These are phyloP conservation scores for Rhynchosporium graminicola DNA, from an alignment of 2,329 filamentous ascomycete genomes.

Conservation along the genomic window DNA sequence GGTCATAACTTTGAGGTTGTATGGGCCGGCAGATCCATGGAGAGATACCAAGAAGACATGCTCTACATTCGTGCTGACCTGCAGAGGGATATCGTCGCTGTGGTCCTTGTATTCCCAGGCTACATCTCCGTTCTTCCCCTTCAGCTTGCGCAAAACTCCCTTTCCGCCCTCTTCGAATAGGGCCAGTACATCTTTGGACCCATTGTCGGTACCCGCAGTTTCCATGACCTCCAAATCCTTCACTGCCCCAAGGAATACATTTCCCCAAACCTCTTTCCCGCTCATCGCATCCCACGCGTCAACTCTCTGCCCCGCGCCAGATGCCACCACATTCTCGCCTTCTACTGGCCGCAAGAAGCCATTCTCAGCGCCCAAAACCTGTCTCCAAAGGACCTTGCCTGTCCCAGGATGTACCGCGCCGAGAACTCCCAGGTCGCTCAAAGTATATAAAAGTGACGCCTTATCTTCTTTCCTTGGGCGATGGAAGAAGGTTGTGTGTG, in stretches of 20 bases:
- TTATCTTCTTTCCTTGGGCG: constrained; percentile 78
- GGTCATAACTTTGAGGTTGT: constrained; percentile 74
- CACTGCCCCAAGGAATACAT: constrained; percentile 57
- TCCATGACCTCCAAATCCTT: constrained; percentile 76
- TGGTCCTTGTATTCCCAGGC: constrained; percentile 77
- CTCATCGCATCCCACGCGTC: constrained; percentile 81
- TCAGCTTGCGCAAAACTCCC: constrained; percentile 67
- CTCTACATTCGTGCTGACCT: constrained; percentile 68
- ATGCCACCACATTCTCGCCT: constrained; percentile 75
- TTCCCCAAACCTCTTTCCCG: constrained; percentile 77
- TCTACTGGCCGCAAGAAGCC: constrained; percentile 69
- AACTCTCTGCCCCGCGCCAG: constrained; percentile 69
- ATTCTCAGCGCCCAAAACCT: constrained; percentile 57
- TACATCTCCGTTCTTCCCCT: constrained; percentile 69
- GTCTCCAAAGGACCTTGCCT: constrained; percentile 84
- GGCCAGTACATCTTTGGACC: constrained; percentile 70
- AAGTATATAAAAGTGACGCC: constrained; percentile 86
- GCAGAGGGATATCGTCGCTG: constrained; percentile 71
- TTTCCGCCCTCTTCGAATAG: constrained; percentile 60
- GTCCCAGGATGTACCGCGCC: constrained; percentile 88
- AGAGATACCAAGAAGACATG: constrained; percentile 77
- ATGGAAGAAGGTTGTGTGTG: constrained; percentile 92
- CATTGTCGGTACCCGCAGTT: constrained; percentile 53
- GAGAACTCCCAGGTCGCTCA: constrained; percentile 80
- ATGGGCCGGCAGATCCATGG: constrained; percentile 67